These are phyloP conservation scores for Thalassiosira exigua DNA, from an alignment of 352 stramenopile species.

Conservation along the genomic window DNA sequence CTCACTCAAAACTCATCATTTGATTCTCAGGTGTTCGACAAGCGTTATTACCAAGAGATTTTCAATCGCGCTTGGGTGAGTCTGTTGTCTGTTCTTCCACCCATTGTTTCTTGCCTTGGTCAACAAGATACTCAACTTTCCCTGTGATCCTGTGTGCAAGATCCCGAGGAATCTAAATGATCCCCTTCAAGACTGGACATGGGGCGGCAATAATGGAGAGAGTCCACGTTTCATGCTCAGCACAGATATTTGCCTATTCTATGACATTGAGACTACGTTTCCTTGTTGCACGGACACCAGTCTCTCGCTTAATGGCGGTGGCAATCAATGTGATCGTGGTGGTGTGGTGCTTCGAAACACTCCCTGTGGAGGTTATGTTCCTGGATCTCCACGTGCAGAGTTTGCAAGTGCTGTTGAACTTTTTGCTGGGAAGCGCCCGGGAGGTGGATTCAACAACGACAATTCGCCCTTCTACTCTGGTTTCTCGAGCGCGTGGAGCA, in stretches of 20 bases:
- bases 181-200: slow-evolving; percentile 14
- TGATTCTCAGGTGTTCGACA: slow-evolving; percentile 45
- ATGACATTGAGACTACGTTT: slow-evolving; percentile 36
- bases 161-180: background rate
- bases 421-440: background rate
- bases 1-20: too few species aligned
- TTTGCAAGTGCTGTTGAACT: background rate
- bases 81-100: too few species aligned
- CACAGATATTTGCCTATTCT: slow-evolving; percentile 28
- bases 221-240: slow-evolving; percentile 33
- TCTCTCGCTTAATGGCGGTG: background rate
- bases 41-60: slow-evolving; percentile 54
- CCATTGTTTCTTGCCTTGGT: too few species aligned
- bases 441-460: slow-evolving; percentile 15
- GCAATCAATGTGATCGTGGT: background rate
- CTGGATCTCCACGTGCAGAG: background rate
- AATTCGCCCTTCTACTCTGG: slow-evolving; percentile 54
- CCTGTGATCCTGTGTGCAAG: too few species aligned
- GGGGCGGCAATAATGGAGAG: slow-evolving; percentile 15
- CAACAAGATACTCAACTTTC: too few species aligned
- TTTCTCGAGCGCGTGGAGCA: slow-evolving; percentile 48
- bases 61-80: slow-evolving; percentile 38
- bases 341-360: background rate
- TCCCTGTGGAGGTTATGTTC: background rate
- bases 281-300: slow-evolving; percentile 18